A percentile compares a stretch with the other conserved stretches of the same genome.
These are phyloP conservation scores for Magnolia sinica DNA, from an alignment of 164 flowering plant species.

Conservation along the genomic window DNA sequence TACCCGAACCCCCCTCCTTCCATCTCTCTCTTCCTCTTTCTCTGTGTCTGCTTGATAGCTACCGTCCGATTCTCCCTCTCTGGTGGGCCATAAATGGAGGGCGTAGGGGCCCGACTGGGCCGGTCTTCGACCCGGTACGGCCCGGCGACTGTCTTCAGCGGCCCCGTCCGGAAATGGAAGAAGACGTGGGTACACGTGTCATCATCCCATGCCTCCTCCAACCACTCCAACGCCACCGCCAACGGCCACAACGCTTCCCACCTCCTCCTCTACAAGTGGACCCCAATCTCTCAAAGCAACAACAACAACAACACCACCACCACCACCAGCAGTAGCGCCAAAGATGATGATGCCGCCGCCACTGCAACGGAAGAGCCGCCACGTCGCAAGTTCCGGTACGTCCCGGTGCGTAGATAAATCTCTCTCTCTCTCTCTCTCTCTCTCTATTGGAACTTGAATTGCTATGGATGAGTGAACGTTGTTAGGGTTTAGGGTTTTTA, in stretches of 20 bases:
- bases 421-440: slow-evolving; percentile 1
- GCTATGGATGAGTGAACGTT: too few relatives aligned
- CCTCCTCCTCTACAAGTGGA: slow-evolving; percentile 83
- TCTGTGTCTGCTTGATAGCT: too few relatives aligned
- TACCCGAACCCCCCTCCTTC: too few relatives aligned
- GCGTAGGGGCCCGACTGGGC: slow-evolving; percentile 89
- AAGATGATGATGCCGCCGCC: slow-evolving; percentile 25
- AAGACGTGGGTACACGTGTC: slow-evolving; percentile 86
- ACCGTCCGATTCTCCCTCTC: background rate
- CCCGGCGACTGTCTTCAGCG: slow-evolving; percentile 85
- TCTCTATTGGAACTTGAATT: background rate
- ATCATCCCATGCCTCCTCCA: slow-evolving; percentile 18
- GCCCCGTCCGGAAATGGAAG: slow-evolving; percentile 97
- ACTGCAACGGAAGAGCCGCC: slow-evolving; percentile 57
- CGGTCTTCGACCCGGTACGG: slow-evolving; percentile 87
- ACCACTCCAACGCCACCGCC: slow-evolving; percentile 11
- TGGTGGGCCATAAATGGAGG: slow-evolving; percentile 56
- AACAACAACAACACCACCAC: slow-evolving; percentile 1
- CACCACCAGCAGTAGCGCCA: slow-evolving; percentile 15
- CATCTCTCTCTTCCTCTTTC: too few relatives aligned
- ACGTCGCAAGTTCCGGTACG: slow-evolving; percentile 59
- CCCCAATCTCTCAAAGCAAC: slow-evolving; percentile 46
- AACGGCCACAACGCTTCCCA: slow-evolving; percentile 63
- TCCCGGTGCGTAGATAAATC: slow-evolving; percentile 58
- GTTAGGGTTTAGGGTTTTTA: too few relatives aligned